These are phyloP conservation scores for Escallonia herrerae DNA, from an alignment of 129 eudicot species.

Conservation along the genomic window DNA sequence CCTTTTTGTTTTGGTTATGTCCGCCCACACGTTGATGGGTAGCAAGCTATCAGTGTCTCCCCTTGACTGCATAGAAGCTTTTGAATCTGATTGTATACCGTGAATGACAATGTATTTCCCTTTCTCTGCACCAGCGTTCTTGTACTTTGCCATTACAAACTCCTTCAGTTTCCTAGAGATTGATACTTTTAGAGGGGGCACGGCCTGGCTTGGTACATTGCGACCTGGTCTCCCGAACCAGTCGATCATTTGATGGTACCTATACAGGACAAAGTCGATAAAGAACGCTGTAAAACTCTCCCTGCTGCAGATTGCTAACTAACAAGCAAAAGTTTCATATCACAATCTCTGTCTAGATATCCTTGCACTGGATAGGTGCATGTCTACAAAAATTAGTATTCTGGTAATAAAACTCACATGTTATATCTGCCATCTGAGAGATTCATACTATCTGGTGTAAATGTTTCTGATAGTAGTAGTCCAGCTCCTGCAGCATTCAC, in stretches of 20 bases:
- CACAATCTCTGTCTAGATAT: not conserved
- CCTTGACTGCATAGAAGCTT: constrained; percentile 86
- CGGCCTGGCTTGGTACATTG: constrained; percentile 57
- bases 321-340: not conserved
- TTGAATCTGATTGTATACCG: constrained; percentile 80
- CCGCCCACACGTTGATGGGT: constrained; percentile 63
- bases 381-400: not conserved
- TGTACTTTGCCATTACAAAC: constrained; percentile 66
- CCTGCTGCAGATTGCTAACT: not conserved
- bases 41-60: constrained; percentile 93
- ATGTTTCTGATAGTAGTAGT: constrained; percentile 61
- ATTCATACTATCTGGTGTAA: constrained; percentile 55
- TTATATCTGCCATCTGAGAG: constrained; percentile 81
- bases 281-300: not conserved
- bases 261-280: constrained; percentile 8
- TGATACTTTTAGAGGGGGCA: constrained; percentile 77
- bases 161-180: constrained; percentile 79
- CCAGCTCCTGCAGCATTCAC: constrained; percentile 97
- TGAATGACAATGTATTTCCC: constrained; percentile 87
- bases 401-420: constrained; percentile 42
- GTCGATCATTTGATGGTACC: constrained; percentile 86
- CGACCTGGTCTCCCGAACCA: constrained; percentile 80
- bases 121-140: constrained; percentile 59
- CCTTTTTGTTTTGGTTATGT: constrained; percentile 67
- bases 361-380: not conserved